Base-by-base conservation (phyloP, 108 stramenopile species). In the Aurantiochytrium sp. region DNA sequence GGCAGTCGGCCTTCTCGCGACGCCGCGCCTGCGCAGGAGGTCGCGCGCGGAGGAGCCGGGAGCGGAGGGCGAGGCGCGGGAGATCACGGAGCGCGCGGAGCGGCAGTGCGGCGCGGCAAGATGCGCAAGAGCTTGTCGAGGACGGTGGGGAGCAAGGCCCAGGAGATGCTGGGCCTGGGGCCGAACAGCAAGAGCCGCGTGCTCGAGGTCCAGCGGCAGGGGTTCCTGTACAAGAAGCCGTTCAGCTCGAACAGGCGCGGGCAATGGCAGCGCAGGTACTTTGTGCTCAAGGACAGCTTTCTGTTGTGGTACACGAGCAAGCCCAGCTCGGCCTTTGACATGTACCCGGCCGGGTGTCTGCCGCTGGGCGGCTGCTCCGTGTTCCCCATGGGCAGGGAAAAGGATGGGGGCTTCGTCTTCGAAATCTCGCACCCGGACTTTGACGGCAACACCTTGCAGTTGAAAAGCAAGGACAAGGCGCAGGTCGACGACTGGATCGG, bases 91-190 rank as follows among this genome's bases (percentile, higher is more conserved):
- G 35, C 35, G 2, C 2, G 35, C 1, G 35, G 35, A 35, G 2
- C 2, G 35, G 35, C 35, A 35, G 35, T 35, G 35, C 2, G 35
- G 35, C 35, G 35, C 35, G n/a, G 28, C 76, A 83, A 83, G 51
- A 83, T 83, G 76, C 76, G 76, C 45, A 53, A 47, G 76, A 53
- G 49, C 76, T 12, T 53, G 49, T 45, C 18, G 14, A 10, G 76
- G 14, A 83, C 49, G 49, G 49, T 83, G 76, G 76, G 76, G 23
- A 21, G 19, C 76, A 83, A 83, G 51, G 76, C 76, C n/a, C 76
- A 83, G 51, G 76, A 83, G 76, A 53, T 83, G 49, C 76, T 83
- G n/a, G 76, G 76, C 76, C 76, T 83, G 45, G 51, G 76, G 23
- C 51, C 76, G 23, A 83, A 83, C 76, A 53, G 25, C 45, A 83